Evolutionary conservation across 306 rosid genomes (phyloP).

Genomic region (Rubus parviflorus): DNA sequence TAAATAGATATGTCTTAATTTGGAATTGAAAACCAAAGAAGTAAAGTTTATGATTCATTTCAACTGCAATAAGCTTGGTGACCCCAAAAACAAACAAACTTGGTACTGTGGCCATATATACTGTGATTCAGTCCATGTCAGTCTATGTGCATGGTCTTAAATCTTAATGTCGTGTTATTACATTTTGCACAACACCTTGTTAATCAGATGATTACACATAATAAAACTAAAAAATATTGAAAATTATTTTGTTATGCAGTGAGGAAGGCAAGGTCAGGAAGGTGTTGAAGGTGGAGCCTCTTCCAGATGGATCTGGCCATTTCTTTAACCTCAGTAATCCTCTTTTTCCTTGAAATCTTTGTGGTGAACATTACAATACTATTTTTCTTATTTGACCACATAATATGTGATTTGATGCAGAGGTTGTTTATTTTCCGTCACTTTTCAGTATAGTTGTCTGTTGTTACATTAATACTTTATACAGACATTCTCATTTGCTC

Average conservation of each 20-base stretch:
- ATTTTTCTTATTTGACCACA: slow-evolving; percentile 7
- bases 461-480: background rate
- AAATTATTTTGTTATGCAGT: slow-evolving; percentile 50
- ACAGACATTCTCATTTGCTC: background rate
- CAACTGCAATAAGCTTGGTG: background rate
- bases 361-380: background rate
- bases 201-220: background rate
- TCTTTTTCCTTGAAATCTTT: slow-evolving; percentile 32
- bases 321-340: slow-evolving; percentile 84
- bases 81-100: background rate
- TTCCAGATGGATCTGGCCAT: slow-evolving; percentile 91
- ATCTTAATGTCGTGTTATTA: too few relatives aligned
- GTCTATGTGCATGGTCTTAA: background rate
- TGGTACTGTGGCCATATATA: background rate
- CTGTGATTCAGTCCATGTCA: background rate
- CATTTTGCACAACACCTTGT: slow-evolving; percentile 4
- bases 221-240: slow-evolving; percentile 7
- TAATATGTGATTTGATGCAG: slow-evolving; percentile 4
- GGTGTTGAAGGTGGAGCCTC: slow-evolving; percentile 87
- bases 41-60: background rate
- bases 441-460: background rate
- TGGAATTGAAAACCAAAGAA: background rate
- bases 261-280: slow-evolving; percentile 93
- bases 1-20: background rate
- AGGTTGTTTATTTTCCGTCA: background rate